phyloP scores from a whole-genome alignment of 2,329 filamentous ascomycete genomes.

The Cladosporium cucumerinum region DNA sequence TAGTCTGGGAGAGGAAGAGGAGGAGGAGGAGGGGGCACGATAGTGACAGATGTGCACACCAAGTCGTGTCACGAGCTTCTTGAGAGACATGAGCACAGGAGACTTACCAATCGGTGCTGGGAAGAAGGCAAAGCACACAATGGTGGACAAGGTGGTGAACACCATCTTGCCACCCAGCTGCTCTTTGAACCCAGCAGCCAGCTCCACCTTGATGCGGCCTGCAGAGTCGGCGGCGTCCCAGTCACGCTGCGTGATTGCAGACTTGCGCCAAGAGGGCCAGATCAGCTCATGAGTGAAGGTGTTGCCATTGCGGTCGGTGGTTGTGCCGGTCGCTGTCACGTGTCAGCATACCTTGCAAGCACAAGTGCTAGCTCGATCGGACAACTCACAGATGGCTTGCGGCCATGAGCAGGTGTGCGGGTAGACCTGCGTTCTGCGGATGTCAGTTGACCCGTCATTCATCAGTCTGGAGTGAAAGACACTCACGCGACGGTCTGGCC shows the following conservation, averaged over 20 bases:
- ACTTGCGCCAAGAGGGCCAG: conserved; percentile 70
- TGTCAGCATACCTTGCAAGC: neutral
- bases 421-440: conserved; percentile 50
- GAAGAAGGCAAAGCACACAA: conserved; percentile 78
- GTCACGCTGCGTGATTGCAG: conserved; percentile 64
- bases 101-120: conserved; percentile 71
- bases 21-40: neutral
- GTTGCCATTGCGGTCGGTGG: neutral
- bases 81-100: neutral
- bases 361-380: neutral
- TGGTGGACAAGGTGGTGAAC: conserved; percentile 66
- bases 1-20: neutral
- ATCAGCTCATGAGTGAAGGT: conserved; percentile 19
- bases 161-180: conserved; percentile 25
- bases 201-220: conserved; percentile 71
- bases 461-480: neutral
- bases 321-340: neutral
- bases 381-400: conserved; percentile 49
- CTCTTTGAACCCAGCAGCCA: conserved; percentile 65
- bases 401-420: conserved; percentile 54
- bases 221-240: conserved; percentile 70
- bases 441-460: neutral
- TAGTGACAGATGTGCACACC: too few species aligned
- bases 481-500: conserved; percentile 51
- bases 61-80: too few species aligned